Base-by-base conservation (phyloP, 2,329 filamentous ascomycete species). In the Trichophyton mentagrophytes region DNA sequence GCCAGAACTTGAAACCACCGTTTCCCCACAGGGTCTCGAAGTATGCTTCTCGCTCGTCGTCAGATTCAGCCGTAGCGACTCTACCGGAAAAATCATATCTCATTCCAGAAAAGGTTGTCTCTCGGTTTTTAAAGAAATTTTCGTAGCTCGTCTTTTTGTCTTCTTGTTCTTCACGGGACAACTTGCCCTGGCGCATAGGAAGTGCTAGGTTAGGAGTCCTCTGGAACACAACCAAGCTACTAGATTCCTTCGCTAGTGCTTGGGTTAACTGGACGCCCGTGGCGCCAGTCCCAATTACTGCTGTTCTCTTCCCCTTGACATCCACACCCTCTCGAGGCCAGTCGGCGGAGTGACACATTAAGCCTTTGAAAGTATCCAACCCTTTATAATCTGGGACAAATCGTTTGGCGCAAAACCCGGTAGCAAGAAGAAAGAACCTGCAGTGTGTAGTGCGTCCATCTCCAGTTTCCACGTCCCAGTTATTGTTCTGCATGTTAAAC, bases 181-280 rank as follows among this genome's bases (percentile, higher is more conserved):
- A 69, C 0, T 73, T 61, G 2, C 73, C 72, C 62, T 80, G 77
- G 2, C 77, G 74, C 82, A 88, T 85, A 0, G 84, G 83, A 0
- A 87, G 67, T 0, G 82, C 81, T 3, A 85, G 71, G 64, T 87
- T 88, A 0, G 85, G 85, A 0, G 84, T 87, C 9, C 85, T 79
- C 66, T 87, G 84, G 69, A 87, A 74, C 0, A 73, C 69, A 1
- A 72, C 78, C 25, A 88, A 64, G 1, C 79, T 71, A 4, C 74
- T 77, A 0, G 79, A 82, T 11, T 76, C 68, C 1, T 79, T 79
- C 1, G 78, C 81, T 70, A 80, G 81, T 59, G 82, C 82, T 65
- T 87, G 84, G 1, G 80, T 78, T 49, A 85, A 80, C 65, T 87
- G 85, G 1, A 87, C 79, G 0, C 84, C 85, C 0, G 82, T 82